Evolutionary conservation across 805 yeast genomes (phyloP).

Genomic region (Suhomyces prunicola): DNA sequence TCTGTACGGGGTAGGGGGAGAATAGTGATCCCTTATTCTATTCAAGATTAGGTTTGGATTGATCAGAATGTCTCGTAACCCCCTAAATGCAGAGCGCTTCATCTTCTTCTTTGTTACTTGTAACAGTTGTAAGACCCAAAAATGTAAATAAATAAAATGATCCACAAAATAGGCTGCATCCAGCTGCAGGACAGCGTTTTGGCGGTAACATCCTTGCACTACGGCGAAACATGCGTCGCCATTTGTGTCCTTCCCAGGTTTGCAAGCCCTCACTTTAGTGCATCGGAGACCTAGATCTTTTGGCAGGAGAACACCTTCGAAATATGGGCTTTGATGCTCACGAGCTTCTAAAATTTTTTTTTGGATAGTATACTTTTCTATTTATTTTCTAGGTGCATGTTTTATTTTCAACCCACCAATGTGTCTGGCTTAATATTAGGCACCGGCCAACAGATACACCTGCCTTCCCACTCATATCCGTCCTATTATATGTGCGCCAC

Average conservation of each 20-base stretch:
- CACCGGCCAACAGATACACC: neutral
- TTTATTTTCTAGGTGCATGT: neutral
- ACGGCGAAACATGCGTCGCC: neutral
- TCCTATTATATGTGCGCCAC: neutral
- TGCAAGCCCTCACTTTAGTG: neutral
- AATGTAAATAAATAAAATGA: slow-evolving; percentile 2
- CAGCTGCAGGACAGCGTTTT: neutral
- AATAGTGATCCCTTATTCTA: neutral
- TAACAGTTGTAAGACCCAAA: slow-evolving; percentile 5
- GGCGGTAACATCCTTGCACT: neutral
- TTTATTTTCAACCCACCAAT: neutral
- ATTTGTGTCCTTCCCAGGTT: neutral
- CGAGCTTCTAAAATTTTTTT: neutral
- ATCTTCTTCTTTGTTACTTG: slow-evolving; percentile 1
- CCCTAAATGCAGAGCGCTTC: neutral
- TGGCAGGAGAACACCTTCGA: neutral
- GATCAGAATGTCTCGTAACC: neutral
- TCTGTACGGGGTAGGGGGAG: neutral
- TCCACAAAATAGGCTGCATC: neutral
- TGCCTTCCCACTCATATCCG: neutral
- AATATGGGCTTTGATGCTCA: neutral
- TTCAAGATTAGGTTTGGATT: neutral
- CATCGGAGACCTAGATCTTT: neutral
- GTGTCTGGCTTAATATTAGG: neutral
- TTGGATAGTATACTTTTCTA: neutral